These are phyloP conservation scores for Tylopilus felleus DNA, from an alignment of 768 basidiomycete species.

Conservation along the genomic window DNA sequence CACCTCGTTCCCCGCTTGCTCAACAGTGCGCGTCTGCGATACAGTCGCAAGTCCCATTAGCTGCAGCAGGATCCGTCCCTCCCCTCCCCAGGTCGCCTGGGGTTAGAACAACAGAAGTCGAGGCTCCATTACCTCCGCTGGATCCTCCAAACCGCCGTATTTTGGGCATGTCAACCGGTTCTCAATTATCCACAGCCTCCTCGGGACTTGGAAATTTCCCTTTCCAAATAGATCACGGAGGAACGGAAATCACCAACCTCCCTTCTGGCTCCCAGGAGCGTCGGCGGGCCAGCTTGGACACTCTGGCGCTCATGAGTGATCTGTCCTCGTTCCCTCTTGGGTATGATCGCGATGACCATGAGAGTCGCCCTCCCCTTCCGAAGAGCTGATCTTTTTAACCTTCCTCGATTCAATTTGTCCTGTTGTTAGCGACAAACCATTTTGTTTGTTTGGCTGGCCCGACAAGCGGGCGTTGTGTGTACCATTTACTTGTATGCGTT, in stretches of 20 bases:
- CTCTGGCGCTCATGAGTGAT: slow-evolving; percentile 78
- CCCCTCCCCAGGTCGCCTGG: background rate
- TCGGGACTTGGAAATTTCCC: slow-evolving; percentile 83
- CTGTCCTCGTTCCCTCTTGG: slow-evolving; percentile 80
- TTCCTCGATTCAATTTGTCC: slow-evolving; percentile 1
- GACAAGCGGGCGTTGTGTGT: slow-evolving; percentile 26
- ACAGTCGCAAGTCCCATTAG: slow-evolving; percentile 6
- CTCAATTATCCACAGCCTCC: slow-evolving; percentile 73
- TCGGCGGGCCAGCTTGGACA: slow-evolving; percentile 81
- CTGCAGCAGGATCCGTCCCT: background rate
- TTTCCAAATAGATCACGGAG: slow-evolving; percentile 77
- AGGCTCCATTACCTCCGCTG: slow-evolving; percentile 34
- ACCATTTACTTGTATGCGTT: slow-evolving; percentile 27
- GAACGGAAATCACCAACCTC: slow-evolving; percentile 30
- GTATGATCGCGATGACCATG: slow-evolving; percentile 49
- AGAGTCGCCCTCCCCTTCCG: slow-evolving; percentile 20
- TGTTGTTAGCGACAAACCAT: slow-evolving; percentile 8
- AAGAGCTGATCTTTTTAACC: slow-evolving; percentile 25
- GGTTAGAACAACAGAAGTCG: slow-evolving; percentile 24
- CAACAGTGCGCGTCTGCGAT: slow-evolving; percentile 49
- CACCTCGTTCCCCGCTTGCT: slow-evolving; percentile 67
- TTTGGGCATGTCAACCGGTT: slow-evolving; percentile 71
- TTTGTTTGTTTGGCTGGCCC: slow-evolving; percentile 29
- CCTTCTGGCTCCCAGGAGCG: slow-evolving; percentile 42
- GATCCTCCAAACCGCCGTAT: slow-evolving; percentile 51